Evolutionary conservation across 2,329 filamentous ascomycete genomes (phyloP), one percentile per base, ranked within the genome.

Genomic region (Huntiella omanensis): DNA sequence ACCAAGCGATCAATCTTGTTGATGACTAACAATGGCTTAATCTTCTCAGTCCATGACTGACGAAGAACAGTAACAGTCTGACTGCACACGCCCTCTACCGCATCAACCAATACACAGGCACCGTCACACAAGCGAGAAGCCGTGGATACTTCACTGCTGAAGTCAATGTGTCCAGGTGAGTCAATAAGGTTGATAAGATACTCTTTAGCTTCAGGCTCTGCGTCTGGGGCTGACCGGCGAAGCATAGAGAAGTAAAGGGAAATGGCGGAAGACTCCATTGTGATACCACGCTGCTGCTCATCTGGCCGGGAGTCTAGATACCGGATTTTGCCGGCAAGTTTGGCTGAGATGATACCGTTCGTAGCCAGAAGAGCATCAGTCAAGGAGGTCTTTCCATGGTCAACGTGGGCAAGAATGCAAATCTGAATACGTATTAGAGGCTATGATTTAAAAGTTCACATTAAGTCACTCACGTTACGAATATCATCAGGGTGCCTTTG

Each of bases 181-280:
- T 98, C 91, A 58, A 98, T 98, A 49, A 98, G 65, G 60, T 98
- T 98, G 64, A 98, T 84, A 51, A 98, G 70, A 58, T 94, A 95
- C 61, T 98, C 88, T 58, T 85, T 85, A 15, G 81, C 71, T 55
- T 79, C 72, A 0, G 84, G 80, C 11, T 68, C 58, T 4, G 75
- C 75, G 12, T 85, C 78, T 2, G 80, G 78, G 1, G 73, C 68
- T 34, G 75, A 67, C 54, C 84, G 75, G 54, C 87, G 74, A 46
- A 93, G 67, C 72, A 96, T 84, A 33, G 87, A 92, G 61, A 98
- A 98, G 63, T 83, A 92, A 33, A 98, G 69, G 0, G 91, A 96
- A 53, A 98, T 98, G 51, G 91, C 91, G 4, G 88, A 96, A 0
- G 91, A 96, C 62, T 98, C 91, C 91, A 98, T 98, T n/a, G 91